Percentiles rank a stretch among this genome's conserved stretches.
Conservation (phyloP, 169 alveolate species). For the Eimeria zaria region DNA sequence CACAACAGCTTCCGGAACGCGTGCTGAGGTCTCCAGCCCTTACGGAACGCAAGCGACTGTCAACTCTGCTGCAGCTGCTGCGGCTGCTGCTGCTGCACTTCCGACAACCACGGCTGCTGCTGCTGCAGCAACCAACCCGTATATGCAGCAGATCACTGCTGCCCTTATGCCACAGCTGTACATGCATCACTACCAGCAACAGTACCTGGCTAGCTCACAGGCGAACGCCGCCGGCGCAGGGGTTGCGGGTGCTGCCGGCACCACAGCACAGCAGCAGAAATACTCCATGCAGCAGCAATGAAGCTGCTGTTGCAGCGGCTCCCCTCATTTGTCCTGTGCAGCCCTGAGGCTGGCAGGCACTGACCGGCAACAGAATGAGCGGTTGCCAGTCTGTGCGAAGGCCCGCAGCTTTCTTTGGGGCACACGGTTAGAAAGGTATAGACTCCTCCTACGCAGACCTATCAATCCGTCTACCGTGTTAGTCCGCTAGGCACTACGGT, state of each 20-base stretch:
- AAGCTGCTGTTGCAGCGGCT: slow-evolving; percentile 2
- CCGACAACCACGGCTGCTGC: slow-evolving; percentile 26
- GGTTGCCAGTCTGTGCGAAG: not conserved
- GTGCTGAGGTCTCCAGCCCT: slow-evolving; percentile 46
- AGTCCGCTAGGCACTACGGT: not conserved
- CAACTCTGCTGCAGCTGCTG: slow-evolving; percentile 55
- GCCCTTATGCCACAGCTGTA: slow-evolving; percentile 72
- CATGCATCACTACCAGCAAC: slow-evolving; percentile 82
- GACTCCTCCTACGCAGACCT: not conserved
- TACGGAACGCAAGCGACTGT: slow-evolving; percentile 57
- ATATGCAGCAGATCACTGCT: slow-evolving; percentile 80
- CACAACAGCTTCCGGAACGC: slow-evolving; percentile 10
- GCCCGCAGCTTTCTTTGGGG: not conserved
- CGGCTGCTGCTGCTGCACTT: slow-evolving; percentile 29
- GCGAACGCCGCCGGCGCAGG: slow-evolving; percentile 69
- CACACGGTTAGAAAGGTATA: not conserved
- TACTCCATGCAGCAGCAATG: slow-evolving; percentile 51
- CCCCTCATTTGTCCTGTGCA: not conserved
- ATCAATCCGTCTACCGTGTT: not conserved
- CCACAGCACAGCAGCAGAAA: slow-evolving; percentile 50
- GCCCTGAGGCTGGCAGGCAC: slow-evolving; percentile 21
- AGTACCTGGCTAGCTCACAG: slow-evolving; percentile 64
- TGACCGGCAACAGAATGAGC: not conserved
- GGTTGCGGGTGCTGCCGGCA: slow-evolving; percentile 34
- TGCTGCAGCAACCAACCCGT: slow-evolving; percentile 52